Conservation (phyloP, 768 basidiomycete species). For the Chalciporus chontae region DNA sequence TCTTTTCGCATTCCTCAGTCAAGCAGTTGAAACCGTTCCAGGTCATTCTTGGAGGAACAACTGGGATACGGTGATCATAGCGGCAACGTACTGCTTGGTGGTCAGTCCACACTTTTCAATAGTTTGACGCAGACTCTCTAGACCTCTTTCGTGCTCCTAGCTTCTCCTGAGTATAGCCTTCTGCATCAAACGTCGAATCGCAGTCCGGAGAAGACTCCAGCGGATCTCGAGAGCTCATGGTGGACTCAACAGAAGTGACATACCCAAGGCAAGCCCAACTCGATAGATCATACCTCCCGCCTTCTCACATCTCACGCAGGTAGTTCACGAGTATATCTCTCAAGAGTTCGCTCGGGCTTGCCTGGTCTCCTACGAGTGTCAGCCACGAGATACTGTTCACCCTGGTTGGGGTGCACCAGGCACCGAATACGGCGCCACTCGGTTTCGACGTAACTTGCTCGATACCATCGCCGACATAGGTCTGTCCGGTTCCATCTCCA, state of each 20-base stretch:
- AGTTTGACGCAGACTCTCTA: no score
- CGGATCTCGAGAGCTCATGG: constrained; percentile 62
- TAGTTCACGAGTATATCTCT: constrained; percentile 62
- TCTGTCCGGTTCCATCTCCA: constrained; percentile 29
- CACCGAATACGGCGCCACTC: constrained; percentile 54
- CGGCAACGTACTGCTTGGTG: constrained; percentile 66
- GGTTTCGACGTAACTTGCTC: constrained; percentile 66
- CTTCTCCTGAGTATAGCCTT: constrained; percentile 54
- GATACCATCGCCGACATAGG: constrained; percentile 71
- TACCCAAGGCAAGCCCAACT: constrained; percentile 49
- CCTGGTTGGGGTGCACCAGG: constrained; percentile 77
- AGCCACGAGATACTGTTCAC: constrained; percentile 62
- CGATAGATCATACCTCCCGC: not conserved
- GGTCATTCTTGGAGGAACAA: constrained; percentile 54
- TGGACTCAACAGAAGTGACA: constrained; percentile 49
- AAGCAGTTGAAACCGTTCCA: constrained; percentile 66
- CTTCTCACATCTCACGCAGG: constrained; percentile 33
- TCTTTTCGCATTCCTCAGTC: constrained; percentile 60
- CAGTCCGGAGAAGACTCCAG: constrained; percentile 60
- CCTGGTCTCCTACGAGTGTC: constrained; percentile 65
- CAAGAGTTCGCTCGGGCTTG: constrained; percentile 78
- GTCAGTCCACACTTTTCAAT: constrained; percentile 37
- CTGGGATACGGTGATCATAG: constrained; percentile 65
- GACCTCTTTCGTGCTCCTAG: constrained; percentile 29
- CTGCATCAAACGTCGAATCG: constrained; percentile 66